Base-by-base conservation (phyloP, 768 basidiomycete species). In the Asterophora lycoperdoides region DNA sequence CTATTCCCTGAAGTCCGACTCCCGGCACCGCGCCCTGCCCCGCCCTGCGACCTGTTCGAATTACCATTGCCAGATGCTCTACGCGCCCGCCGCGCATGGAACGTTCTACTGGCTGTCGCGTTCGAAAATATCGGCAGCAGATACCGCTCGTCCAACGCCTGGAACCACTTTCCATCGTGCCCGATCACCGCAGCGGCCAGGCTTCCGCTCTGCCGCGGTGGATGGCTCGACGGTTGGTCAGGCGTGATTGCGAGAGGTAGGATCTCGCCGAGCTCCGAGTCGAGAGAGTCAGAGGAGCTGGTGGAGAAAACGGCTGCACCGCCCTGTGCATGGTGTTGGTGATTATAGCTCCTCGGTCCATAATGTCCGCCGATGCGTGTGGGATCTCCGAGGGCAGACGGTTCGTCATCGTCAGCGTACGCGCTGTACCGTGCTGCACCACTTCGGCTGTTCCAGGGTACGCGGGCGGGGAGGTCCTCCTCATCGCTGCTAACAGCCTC, bases 121-220 rank as follows among this genome's bases (percentile, higher is more conserved):
- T 93, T 93, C 41, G 90, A 91, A 71, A 93, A 98, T 32, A 97
- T 71, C 17, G 94, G 94, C 2, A 98, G 68, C 15, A 99, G 71
- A 64, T 95, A 99, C 55, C 92, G 79, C 69, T 99, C 93, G 67
- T 99, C 95, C 33, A 99, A 69, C 38, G 86, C 77, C 58, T 93
- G 93, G 83, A 97, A 97, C 93, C 93, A 97, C 64, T 90, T 89
- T 23, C 89, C 86, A 45, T 95, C 92, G 49, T 87, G 85, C 4
- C 71, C 76, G 4, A 68, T 56, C n/a, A 56, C 53, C 28, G 54
- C 43, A 26, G 50, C 23, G 44, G 56, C 53, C 18, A 60, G 51
- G 49, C 33, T 47, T 52, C 30, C 13, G 8, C 30, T 32, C 8
- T 49, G 53, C 38, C 61, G 52, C 8, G 64, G 57, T n/a, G 61